Conservation (phyloP, 2,329 filamentous ascomycete genomes). For the Penicillium sp. region DNA sequence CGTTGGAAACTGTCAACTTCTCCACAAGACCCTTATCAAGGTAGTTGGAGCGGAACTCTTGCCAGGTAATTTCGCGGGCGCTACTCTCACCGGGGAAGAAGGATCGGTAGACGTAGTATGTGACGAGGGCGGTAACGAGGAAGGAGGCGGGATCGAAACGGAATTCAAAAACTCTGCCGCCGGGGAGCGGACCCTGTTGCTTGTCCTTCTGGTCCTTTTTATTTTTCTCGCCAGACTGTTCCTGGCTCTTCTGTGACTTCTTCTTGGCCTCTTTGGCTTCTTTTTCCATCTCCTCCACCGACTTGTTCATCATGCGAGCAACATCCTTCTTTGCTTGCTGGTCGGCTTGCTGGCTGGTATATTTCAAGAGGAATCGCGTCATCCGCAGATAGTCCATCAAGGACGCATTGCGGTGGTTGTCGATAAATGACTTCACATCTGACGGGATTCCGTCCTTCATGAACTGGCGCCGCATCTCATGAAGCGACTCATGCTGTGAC, state of each 20-base stretch:
- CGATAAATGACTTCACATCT: slow-evolving; percentile 65
- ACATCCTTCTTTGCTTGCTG: slow-evolving; percentile 30
- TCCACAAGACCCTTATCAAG: slow-evolving; percentile 94
- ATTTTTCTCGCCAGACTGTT: not conserved
- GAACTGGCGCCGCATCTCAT: slow-evolving; percentile 61
- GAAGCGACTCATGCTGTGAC: slow-evolving; percentile 59
- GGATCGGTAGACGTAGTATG: slow-evolving; percentile 62
- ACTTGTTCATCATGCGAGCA: not conserved
- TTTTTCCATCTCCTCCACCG: slow-evolving; percentile 31
- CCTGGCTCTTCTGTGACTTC: not conserved
- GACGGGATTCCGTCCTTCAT: slow-evolving; percentile 67
- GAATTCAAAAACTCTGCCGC: slow-evolving; percentile 45
- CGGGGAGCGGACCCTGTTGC: slow-evolving; percentile 26
- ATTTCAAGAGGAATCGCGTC: slow-evolving; percentile 55
- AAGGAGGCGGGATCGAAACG: slow-evolving; percentile 56
- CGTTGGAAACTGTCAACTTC: slow-evolving; percentile 79
- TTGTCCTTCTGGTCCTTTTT: slow-evolving; percentile 30
- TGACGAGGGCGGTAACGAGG: slow-evolving; percentile 58
- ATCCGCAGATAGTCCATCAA: slow-evolving; percentile 61
- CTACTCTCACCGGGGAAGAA: slow-evolving; percentile 64
- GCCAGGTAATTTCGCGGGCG: slow-evolving; percentile 87
- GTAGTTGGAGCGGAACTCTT: slow-evolving; percentile 91
- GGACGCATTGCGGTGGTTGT: slow-evolving; percentile 52
- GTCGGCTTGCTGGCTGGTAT: slow-evolving; percentile 51
- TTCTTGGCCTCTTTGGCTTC: slow-evolving; percentile 18